Percentiles rank a stretch among this genome's conserved stretches.
Conservation (phyloP, 176 grass and related monocot genomes). For the Luzula sylvatica region DNA sequence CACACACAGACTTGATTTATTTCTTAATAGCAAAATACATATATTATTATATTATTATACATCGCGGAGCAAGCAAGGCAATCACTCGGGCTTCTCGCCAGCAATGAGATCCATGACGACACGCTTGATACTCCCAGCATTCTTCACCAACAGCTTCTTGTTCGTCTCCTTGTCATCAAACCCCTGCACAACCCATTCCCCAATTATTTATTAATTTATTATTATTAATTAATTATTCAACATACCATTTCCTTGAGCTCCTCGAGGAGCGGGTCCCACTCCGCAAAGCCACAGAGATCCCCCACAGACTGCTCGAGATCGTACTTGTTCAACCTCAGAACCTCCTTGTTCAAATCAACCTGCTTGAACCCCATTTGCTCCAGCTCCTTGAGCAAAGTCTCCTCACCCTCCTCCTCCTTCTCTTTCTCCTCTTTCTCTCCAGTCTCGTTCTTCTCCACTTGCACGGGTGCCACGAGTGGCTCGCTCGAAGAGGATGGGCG, state of each 20-base stretch:
- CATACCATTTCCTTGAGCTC: conserved; percentile 61
- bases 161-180: conserved; percentile 38
- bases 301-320: conserved; percentile 42
- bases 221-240: neutral
- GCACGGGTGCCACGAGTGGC: neutral
- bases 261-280: conserved; percentile 60
- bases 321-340: conserved; percentile 55
- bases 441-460: too few species aligned
- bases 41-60: conserved; percentile 13
- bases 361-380: conserved; percentile 59
- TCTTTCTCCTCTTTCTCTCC: neutral
- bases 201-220: neutral
- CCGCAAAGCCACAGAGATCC: conserved; percentile 44
- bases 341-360: conserved; percentile 63
- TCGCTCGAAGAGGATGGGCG: neutral
- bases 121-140: conserved; percentile 47
- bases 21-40: conserved; percentile 19
- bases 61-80: neutral
- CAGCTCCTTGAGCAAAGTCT: conserved; percentile 42
- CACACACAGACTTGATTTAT: neutral
- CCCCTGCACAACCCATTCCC: conserved; percentile 31
- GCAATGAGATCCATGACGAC: conserved; percentile 34
- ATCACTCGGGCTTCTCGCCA: conserved; percentile 33
- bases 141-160: conserved; percentile 33
- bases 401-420: conserved; percentile 25